A percentile compares a stretch with the other conserved stretches of the same genome.
phyloP scores from a whole-genome alignment of 1,284 basidiomycete genomes.

The Heterobasidion occidentale region DNA sequence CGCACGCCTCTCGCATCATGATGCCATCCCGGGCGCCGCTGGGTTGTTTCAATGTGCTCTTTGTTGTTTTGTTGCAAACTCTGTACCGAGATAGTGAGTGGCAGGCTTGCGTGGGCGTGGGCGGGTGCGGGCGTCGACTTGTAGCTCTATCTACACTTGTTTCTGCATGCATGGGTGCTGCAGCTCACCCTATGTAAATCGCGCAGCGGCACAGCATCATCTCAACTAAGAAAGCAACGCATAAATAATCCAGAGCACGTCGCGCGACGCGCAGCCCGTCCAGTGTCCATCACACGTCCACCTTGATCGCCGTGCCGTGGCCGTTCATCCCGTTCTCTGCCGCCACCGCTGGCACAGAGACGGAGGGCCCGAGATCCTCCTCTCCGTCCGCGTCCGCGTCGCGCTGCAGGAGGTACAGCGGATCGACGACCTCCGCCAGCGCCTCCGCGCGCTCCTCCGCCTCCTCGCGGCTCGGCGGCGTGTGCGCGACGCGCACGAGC shows the following conservation, averaged over 20 bases:
- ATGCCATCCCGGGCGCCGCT: neutral
- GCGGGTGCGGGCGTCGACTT: neutral
- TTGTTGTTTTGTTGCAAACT: neutral
- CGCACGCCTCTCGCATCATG: conserved; percentile 12
- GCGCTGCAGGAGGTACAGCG: conserved; percentile 33
- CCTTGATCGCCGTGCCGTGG: neutral
- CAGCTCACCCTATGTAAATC: neutral
- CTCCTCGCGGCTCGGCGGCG: conserved; percentile 43
- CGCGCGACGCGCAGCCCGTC: too few species aligned
- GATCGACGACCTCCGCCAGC: conserved; percentile 47
- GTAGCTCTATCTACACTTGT: neutral
- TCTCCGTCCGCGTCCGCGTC: conserved; percentile 13
- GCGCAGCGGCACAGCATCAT: neutral
- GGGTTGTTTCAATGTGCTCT: neutral
- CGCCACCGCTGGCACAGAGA: neutral
- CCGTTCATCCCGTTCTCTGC: neutral
- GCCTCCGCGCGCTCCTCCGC: conserved; percentile 43
- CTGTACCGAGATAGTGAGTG: neutral
- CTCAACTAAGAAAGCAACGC: too few species aligned
- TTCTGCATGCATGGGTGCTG: neutral
- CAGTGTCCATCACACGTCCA: too few species aligned
- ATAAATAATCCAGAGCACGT: too few species aligned
- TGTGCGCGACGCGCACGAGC: conserved; percentile 56
- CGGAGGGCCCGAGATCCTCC: conserved; percentile 8
- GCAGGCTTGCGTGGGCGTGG: neutral